Percentiles rank a stretch among this genome's conserved stretches.
phyloP scores from a whole-genome alignment of 2,329 filamentous ascomycete genomes.

The Didymellaceae sp. region DNA sequence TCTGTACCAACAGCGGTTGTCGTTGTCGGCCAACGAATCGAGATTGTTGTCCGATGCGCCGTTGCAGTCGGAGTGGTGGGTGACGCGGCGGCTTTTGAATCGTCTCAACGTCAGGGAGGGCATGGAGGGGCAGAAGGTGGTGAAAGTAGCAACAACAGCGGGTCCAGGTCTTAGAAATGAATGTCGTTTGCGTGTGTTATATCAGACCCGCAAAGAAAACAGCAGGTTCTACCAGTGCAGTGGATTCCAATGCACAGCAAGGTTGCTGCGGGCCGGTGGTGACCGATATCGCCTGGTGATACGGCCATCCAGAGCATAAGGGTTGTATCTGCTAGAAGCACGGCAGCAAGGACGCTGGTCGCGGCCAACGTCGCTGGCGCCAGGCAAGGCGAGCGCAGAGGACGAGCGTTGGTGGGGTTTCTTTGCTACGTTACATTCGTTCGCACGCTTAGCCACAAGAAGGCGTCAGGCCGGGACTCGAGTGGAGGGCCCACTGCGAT shows the following conservation, averaged over 20 bases:
- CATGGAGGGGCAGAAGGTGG: slow-evolving; percentile 38
- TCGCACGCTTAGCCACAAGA: slow-evolving; percentile 20
- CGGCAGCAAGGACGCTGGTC: slow-evolving; percentile 29
- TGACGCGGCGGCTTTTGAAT: slow-evolving; percentile 47
- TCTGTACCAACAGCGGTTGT: slow-evolving; percentile 39
- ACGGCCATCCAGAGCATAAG: slow-evolving; percentile 45
- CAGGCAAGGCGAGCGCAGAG: slow-evolving; percentile 32
- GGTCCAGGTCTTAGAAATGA: slow-evolving; percentile 31
- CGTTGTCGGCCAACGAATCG: slow-evolving; percentile 23
- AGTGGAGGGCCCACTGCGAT: slow-evolving; percentile 19
- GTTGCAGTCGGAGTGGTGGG: slow-evolving; percentile 28
- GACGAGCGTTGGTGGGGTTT: slow-evolving; percentile 37
- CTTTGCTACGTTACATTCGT: slow-evolving; percentile 22
- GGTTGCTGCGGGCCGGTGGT: slow-evolving; percentile 43
- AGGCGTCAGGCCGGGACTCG: slow-evolving; percentile 17
- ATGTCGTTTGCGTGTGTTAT: slow-evolving; percentile 36
- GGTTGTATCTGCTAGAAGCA: slow-evolving; percentile 50
- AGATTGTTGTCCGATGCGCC: slow-evolving; percentile 34
- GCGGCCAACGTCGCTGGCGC: slow-evolving; percentile 25
- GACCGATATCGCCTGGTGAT: slow-evolving; percentile 51
- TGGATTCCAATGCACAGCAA: slow-evolving; percentile 39
- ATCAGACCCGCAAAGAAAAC: slow-evolving; percentile 27
- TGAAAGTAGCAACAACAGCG: slow-evolving; percentile 32
- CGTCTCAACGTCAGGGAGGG: slow-evolving; percentile 41
- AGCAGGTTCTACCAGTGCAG: slow-evolving; percentile 24